Conservation (phyloP, 305 asterid genomes). For the Fraxinus dipetala region DNA sequence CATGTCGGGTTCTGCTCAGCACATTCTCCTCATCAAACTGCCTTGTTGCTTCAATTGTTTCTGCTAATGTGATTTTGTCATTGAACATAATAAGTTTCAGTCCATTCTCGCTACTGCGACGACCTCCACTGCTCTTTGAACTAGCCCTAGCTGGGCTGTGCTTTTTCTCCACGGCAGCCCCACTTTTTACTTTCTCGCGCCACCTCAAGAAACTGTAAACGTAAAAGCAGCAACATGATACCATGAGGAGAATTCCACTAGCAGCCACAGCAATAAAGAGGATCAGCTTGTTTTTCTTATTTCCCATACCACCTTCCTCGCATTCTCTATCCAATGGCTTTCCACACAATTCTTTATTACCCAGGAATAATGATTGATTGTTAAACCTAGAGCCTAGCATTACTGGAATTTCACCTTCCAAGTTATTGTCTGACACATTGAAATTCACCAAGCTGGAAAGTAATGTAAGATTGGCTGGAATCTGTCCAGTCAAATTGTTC, state of each 20-base stretch:
- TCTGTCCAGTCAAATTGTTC: constrained; percentile 48
- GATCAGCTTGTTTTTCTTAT: constrained; percentile 47
- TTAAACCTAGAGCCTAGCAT: constrained; percentile 46
- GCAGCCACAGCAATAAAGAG: constrained; percentile 59
- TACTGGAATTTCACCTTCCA: constrained; percentile 56
- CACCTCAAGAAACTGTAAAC: constrained; percentile 56
- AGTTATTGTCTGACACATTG: constrained; percentile 52
- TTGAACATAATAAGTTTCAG: constrained; percentile 69
- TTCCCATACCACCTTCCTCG: constrained; percentile 25
- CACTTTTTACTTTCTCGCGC: constrained; percentile 57
- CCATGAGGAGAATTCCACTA: constrained; percentile 48
- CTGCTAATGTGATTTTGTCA: constrained; percentile 58
- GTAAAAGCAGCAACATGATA: constrained; percentile 66
- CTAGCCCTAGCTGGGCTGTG: constrained; percentile 67
- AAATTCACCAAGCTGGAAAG: constrained; percentile 41
- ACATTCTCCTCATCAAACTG: constrained; percentile 71
- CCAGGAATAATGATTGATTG: constrained; percentile 37
- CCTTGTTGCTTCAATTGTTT: constrained; percentile 63
- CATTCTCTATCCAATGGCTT: constrained; percentile 53
- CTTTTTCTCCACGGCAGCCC: constrained; percentile 52
- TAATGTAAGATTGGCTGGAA: constrained; percentile 51
- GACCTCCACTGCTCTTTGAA: constrained; percentile 60
- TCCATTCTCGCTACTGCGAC: constrained; percentile 60
- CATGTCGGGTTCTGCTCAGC: constrained; percentile 47
- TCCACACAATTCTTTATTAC: constrained; percentile 59